Evolutionary conservation across 1,284 basidiomycete genomes (phyloP).

Genomic region (Apiotrichum veenhuisii): DNA sequence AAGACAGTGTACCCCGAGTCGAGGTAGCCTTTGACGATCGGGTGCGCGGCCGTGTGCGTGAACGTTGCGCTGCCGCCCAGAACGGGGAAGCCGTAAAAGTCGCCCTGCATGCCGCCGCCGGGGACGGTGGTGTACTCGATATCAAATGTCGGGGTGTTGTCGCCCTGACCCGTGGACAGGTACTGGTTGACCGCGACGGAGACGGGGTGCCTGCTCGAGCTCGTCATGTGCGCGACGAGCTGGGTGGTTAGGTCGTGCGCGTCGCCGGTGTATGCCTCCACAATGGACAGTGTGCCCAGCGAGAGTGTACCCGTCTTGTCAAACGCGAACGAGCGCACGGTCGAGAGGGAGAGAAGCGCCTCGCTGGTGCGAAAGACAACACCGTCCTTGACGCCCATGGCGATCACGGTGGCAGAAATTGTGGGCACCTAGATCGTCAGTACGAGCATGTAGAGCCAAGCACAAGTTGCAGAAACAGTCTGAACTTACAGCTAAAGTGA

Average conservation of each 20-base stretch:
- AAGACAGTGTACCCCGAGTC: neutral
- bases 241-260: neutral
- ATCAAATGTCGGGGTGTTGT: neutral
- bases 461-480: neutral
- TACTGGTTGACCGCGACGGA: neutral
- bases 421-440: conserved; percentile 7
- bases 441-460: too few species aligned
- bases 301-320: conserved; percentile 55
- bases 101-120: neutral
- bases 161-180: neutral
- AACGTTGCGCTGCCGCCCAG: conserved; percentile 1
- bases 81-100: neutral
- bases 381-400: conserved; percentile 14
- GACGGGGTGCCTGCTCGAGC: neutral
- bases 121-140: neutral
- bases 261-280: neutral
- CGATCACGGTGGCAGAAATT: conserved; percentile 12
- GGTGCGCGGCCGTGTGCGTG: neutral
- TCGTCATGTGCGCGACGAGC: neutral
- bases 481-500: conserved; percentile 23
- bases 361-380: conserved; percentile 27
- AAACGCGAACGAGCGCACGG: conserved; percentile 49
- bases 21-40: neutral
- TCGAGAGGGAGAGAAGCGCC: conserved; percentile 39
- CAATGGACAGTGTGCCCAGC: conserved; percentile 7